Evolutionary conservation across 805 yeast genomes (phyloP), one percentile per base, ranked within the genome.

Genomic region (Saturnispora gosingensis): DNA sequence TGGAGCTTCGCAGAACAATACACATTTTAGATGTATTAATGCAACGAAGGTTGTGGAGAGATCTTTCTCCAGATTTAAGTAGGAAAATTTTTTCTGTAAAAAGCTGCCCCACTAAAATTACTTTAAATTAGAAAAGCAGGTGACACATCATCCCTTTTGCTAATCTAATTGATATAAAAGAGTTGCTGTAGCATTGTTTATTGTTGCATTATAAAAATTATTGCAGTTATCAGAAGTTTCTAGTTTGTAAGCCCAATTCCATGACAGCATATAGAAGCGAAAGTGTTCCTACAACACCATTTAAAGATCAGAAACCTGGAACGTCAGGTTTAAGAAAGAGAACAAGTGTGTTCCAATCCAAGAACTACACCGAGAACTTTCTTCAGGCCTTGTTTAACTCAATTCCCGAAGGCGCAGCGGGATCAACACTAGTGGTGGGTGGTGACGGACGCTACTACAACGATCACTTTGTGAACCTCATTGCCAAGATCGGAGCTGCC

Each of bases 361-460:
- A 81, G 61, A 72, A 88, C 66, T 91, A 91, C 72, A 85, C 96
- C 1, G 98, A 91, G 68, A 91, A 93, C 73, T 91, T 91, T 71
- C 78, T 93, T 59, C 99, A 91, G 69, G 79, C 97, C 7, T 78
- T 88, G 54, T 67, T 90, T 51, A 80, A 80, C 52, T 80, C 97
- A 36, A 90, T 91, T 59, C 98, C 98, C 20, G 96, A 91, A 67
- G 97, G 97, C 28, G 71, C 82, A 7, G 51, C 77, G 51, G 85
- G 72, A 53, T 75, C 97, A 4, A 80, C 85, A 3, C 72, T 91
- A 54, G 97, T 90, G 1, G 82, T 91, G 58, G 99, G 99, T 54
- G 99, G 99, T 54, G 99, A 91, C 67, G 98, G 98, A 45, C 82
- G 99, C 60, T 91, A 74, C 74, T 93, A 88, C 73, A 90, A 90